phyloP scores from a whole-genome alignment of 495 filamentous ascomycete species.

The Penicillium subrubescens region DNA sequence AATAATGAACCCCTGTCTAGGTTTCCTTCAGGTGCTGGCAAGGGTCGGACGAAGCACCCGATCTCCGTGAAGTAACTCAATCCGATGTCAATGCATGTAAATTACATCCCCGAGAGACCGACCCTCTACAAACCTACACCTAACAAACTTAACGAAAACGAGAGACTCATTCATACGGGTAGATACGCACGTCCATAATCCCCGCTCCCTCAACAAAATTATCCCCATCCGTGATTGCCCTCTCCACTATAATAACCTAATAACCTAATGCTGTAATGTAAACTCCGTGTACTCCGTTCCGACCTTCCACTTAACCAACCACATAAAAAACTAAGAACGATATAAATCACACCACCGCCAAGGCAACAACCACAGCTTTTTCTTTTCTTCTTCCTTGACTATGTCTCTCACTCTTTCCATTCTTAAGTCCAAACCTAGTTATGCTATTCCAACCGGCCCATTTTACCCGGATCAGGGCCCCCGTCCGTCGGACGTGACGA shows the following conservation, averaged over 20 bases:
- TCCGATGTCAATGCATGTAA: background rate
- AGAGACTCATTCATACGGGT: background rate
- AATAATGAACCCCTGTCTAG: no score
- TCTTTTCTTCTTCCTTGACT: background rate
- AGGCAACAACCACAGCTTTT: background rate
- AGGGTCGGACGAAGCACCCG: background rate
- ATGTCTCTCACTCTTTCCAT: background rate
- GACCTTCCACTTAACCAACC: no score
- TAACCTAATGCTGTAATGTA: no score
- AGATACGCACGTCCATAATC: background rate
- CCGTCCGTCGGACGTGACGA: conserved; percentile 10
- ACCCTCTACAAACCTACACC: background rate
- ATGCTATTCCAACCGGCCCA: background rate
- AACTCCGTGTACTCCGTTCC: background rate
- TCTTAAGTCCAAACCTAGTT: no score
- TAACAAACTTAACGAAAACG: background rate
- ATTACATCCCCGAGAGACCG: background rate
- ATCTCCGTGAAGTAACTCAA: background rate
- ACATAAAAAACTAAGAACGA: background rate
- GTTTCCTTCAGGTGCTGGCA: background rate
- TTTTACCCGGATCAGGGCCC: conserved; percentile 5
- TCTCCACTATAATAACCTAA: background rate
- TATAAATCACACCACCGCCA: background rate
- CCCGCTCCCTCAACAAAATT: background rate
- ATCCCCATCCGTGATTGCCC: background rate